phyloP scores from a whole-genome alignment of 192 early-diverging fungal species.

The Funneliformis mosseae region DNA sequence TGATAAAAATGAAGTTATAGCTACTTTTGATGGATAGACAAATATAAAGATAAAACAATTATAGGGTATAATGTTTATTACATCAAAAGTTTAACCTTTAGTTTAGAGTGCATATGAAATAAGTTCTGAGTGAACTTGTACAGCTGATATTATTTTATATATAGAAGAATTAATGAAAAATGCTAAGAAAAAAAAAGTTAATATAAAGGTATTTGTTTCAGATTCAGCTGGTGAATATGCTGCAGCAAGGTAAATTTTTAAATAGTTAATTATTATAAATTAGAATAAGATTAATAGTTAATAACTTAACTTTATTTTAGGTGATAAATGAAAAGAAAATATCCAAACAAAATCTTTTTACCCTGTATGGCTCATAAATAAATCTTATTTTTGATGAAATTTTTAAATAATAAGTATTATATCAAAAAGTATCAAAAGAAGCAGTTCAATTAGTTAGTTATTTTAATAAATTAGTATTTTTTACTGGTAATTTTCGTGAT shows the following conservation, averaged over 20 bases:
- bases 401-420: not conserved
- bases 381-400: slow-evolving; percentile 12
- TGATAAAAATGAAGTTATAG: not conserved
- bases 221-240: slow-evolving; percentile 8
- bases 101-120: not conserved
- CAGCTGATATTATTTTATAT: not conserved
- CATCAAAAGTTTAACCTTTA: not conserved
- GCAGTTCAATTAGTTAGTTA: slow-evolving; percentile 10
- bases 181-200: not conserved
- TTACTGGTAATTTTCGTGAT: not conserved
- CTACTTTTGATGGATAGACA: slow-evolving; percentile 8
- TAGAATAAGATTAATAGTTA: no score
- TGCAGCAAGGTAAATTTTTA: slow-evolving; percentile 1
- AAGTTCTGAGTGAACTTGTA: not conserved
- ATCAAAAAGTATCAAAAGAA: slow-evolving; percentile 8
- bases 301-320: no score
- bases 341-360: slow-evolving; percentile 10
- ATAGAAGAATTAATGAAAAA: not conserved
- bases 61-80: slow-evolving; percentile 7
- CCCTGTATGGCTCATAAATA: not conserved
- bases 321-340: not conserved
- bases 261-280: no score
- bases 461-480: not conserved
- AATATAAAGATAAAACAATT: not conserved
- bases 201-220: slow-evolving; percentile 20